These are phyloP conservation scores for Serendipita vermifera DNA, from an alignment of 768 basidiomycete genomes.

Conservation along the genomic window DNA sequence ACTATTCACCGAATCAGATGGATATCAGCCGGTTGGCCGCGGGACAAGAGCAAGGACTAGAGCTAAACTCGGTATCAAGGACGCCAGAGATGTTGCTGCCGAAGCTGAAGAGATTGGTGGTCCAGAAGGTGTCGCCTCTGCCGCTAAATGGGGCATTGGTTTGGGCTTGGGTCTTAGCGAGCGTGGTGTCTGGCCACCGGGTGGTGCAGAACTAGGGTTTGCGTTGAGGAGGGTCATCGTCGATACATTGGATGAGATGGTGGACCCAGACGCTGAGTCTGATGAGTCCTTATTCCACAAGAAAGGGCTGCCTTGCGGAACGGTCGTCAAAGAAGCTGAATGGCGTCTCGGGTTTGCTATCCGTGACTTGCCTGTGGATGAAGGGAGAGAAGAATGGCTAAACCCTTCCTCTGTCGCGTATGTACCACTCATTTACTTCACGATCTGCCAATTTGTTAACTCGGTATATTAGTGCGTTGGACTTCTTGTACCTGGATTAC, in stretches of 20 bases:
- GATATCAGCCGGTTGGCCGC: constrained; percentile 21
- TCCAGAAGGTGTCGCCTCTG: constrained; percentile 30
- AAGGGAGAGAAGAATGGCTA: constrained; percentile 62
- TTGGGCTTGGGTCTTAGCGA: constrained; percentile 60
- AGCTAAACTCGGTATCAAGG: constrained; percentile 20
- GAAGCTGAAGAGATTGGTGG: constrained; percentile 16
- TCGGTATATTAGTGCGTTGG: constrained; percentile 47
- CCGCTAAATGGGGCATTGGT: constrained; percentile 41
- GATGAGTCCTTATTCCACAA: too few species aligned
- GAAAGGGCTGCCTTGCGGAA: too few species aligned
- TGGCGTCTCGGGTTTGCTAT: constrained; percentile 59
- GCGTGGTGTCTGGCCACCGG: constrained; percentile 73
- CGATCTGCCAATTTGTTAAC: neutral
- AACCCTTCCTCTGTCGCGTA: constrained; percentile 43
- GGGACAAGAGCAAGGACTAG: constrained; percentile 22
- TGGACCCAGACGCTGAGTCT: constrained; percentile 1
- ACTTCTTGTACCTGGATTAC: constrained; percentile 84
- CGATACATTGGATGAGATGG: constrained; percentile 46
- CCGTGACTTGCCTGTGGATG: constrained; percentile 50
- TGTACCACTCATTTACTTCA: constrained; percentile 12
- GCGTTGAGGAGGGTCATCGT: constrained; percentile 73
- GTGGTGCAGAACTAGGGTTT: constrained; percentile 72
- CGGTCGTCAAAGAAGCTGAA: constrained; percentile 22
- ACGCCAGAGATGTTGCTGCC: constrained; percentile 6
- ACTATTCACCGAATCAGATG: constrained; percentile 63